phyloP scores from a whole-genome alignment of 1,139 yeast genomes.

The Debaryomyces coudertii region DNA sequence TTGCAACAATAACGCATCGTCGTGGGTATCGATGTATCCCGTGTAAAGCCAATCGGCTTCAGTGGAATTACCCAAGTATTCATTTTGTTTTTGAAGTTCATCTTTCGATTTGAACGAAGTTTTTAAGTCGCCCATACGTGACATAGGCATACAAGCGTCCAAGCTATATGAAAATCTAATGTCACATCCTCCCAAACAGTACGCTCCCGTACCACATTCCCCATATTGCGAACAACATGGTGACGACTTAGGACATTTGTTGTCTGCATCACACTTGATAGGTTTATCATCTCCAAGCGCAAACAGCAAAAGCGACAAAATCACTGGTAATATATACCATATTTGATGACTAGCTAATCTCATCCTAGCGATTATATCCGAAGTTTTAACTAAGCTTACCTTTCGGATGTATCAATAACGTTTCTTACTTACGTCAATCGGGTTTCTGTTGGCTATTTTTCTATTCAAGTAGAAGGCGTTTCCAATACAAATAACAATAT shows the following conservation, averaged over 20 bases:
- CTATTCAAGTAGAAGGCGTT: neutral
- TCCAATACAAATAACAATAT: neutral
- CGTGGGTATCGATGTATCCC: conserved; percentile 62
- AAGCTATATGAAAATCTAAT: conserved; percentile 63
- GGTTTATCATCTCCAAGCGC: conserved; percentile 14
- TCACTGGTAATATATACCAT: conserved; percentile 2
- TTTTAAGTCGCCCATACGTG: conserved; percentile 37
- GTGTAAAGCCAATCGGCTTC: conserved; percentile 74
- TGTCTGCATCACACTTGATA: conserved; percentile 49
- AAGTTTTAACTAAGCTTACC: neutral
- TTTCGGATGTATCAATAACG: neutral
- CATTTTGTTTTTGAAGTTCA: conserved; percentile 35
- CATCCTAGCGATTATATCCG: conserved; percentile 2
- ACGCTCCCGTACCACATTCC: conserved; percentile 79
- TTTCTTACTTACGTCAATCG: neutral
- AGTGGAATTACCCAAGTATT: conserved; percentile 71
- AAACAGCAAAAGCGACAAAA: neutral
- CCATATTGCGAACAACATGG: conserved; percentile 91
- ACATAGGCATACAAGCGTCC: conserved; percentile 70
- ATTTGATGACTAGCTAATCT: neutral
- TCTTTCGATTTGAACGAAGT: conserved; percentile 44
- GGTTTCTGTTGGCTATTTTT: neutral
- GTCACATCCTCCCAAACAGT: conserved; percentile 85
- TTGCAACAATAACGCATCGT: conserved; percentile 62
- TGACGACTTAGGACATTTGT: conserved; percentile 64